Evolutionary conservation across 2,329 filamentous ascomycete genomes (phyloP).

Genomic region (Alternaria ventricosa): DNA sequence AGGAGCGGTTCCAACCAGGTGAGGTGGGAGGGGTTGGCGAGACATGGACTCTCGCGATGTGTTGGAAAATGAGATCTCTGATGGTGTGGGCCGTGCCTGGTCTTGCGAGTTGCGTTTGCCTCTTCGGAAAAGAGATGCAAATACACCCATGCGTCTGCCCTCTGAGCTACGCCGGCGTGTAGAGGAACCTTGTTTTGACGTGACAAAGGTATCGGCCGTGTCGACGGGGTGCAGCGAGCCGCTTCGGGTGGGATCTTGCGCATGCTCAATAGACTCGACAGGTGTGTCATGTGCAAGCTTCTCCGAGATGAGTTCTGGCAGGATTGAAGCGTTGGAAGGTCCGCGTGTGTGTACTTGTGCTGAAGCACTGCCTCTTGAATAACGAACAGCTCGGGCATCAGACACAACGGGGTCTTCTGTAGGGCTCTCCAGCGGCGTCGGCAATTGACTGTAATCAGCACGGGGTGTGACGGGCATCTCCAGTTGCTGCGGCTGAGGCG

Average conservation of each 20-base stretch:
- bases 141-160: slow-evolving; percentile 43
- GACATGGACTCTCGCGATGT: slow-evolving; percentile 87
- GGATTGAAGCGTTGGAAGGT: slow-evolving; percentile 61
- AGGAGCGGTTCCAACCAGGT: slow-evolving; percentile 52
- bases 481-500: slow-evolving; percentile 28
- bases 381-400: slow-evolving; percentile 56
- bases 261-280: slow-evolving; percentile 53
- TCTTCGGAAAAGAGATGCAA: slow-evolving; percentile 71
- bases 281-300: slow-evolving; percentile 38
- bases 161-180: slow-evolving; percentile 44
- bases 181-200: slow-evolving; percentile 32
- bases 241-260: slow-evolving; percentile 37
- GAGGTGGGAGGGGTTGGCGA: slow-evolving; percentile 59
- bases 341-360: slow-evolving; percentile 55
- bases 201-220: slow-evolving; percentile 37
- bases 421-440: slow-evolving; percentile 51
- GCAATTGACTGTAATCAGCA: slow-evolving; percentile 32
- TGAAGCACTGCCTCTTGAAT: slow-evolving; percentile 56
- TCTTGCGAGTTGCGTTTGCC: slow-evolving; percentile 59
- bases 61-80: slow-evolving; percentile 80
- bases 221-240: slow-evolving; percentile 44
- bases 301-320: slow-evolving; percentile 57
- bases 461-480: slow-evolving; percentile 29
- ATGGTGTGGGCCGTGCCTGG: slow-evolving; percentile 63
- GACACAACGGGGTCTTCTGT: slow-evolving; percentile 57